Percentiles rank a stretch among this genome's conserved stretches.
These are phyloP conservation scores for Geotrichum carabidarum DNA, from an alignment of 1,139 yeast genomes.

Conservation along the genomic window DNA sequence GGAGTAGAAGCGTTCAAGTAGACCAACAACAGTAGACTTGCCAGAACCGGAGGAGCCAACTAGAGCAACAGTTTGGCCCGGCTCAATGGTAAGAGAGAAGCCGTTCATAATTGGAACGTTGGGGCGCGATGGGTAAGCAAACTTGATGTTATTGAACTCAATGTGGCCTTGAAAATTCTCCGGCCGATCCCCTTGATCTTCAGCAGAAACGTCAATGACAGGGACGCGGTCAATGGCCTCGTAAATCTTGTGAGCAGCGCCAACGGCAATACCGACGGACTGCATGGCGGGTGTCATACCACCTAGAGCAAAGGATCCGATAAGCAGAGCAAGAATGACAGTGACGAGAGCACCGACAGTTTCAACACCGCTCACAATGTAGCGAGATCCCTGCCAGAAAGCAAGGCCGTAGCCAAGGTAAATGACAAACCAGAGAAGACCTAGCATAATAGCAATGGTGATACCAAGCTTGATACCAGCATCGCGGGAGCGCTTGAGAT, in stretches of 20 bases:
- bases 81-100: conserved; percentile 54
- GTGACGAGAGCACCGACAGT: conserved; percentile 37
- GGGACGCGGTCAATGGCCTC: conserved; percentile 43
- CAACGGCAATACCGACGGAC: conserved; percentile 39
- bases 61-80: conserved; percentile 78
- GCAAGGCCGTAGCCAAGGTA: conserved; percentile 41
- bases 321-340: conserved; percentile 40
- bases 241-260: conserved; percentile 41
- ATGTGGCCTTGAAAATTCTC: conserved; percentile 47
- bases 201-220: conserved; percentile 35
- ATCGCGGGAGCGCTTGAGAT: conserved; percentile 23
- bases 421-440: conserved; percentile 36
- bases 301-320: conserved; percentile 43
- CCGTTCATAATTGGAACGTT: conserved; percentile 61
- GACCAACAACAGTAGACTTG: conserved; percentile 74
- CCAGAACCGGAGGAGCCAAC: conserved; percentile 97
- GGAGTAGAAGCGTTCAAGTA: conserved; percentile 65
- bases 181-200: conserved; percentile 34
- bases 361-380: conserved; percentile 35
- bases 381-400: conserved; percentile 44
- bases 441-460: conserved; percentile 35
- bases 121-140: conserved; percentile 84
- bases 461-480: conserved; percentile 33
- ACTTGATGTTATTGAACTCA: conserved; percentile 57
- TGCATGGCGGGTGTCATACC: conserved; percentile 42